Evolutionary conservation across 75 land plant genomes (phyloP), one percentile per base, ranked within the genome.

Genomic region (Pinus tabuliformis): DNA sequence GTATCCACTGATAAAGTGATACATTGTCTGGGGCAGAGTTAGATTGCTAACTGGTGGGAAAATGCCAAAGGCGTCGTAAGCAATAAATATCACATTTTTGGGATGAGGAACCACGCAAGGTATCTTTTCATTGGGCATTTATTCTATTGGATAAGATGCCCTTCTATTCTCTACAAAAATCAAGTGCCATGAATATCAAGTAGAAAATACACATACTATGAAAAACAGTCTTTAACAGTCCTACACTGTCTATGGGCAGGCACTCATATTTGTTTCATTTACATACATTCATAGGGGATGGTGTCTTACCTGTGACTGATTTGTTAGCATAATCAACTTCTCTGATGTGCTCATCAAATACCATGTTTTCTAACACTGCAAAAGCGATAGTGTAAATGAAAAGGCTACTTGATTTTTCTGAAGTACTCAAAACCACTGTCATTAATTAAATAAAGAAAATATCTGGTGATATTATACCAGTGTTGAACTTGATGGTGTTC

Each of bases 1-100:
- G 86, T 96, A 96, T 62, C 99, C 99, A 74, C 98, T 96, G 89
- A 96, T 96, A 90, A 96, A 96, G 76, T 96, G 99, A 79, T 96
- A 96, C 99, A 96, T 96, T 36, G 99, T 96, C 80, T 96, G 99
- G 5, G 99, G 82, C 76, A 92, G 70, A 33, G 59, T 94, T 59
- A 96, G 86, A 85, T 94, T 96, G 98, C 98, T 94, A 49, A 96
- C 98, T 9, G 98, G 99, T 12, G 99, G 99, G 22, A 96, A 86
- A 64, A 96, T 98, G 12, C 98, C 99, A 77, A 96, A 96, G 0
- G 99, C 98, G 77, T 96, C 99, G 75, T 98, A 96, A 0, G 99
- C 95, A 17, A 96, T 78, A 56, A 96, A 84, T 1, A 96, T 96
- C 33, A 96, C 90, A 75, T 96, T 96, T 87, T 92, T 94, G 15